These are phyloP conservation scores for Alternaria sp. DNA, from an alignment of 2,329 filamentous ascomycete genomes.

Conservation along the genomic window DNA sequence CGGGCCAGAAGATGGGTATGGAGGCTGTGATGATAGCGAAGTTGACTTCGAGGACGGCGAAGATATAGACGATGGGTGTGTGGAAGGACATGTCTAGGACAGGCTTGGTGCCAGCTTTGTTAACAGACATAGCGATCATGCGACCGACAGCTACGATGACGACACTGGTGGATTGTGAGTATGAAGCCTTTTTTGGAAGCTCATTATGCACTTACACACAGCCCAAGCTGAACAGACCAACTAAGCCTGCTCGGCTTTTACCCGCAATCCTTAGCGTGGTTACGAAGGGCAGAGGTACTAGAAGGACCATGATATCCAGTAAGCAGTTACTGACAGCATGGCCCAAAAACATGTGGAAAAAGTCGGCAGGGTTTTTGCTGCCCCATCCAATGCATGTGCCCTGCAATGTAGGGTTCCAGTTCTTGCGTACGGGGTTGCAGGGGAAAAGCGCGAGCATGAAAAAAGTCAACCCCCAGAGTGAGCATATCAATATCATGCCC, in stretches of 20 bases:
- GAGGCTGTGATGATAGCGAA: constrained; percentile 47
- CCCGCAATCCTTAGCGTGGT: constrained; percentile 35
- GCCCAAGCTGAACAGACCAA: constrained; percentile 42
- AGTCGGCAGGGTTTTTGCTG: constrained; percentile 33
- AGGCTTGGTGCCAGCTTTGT: constrained; percentile 41
- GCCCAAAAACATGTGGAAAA: constrained; percentile 38
- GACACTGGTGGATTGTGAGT: constrained; percentile 25
- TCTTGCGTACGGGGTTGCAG: constrained; percentile 38
- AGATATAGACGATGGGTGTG: constrained; percentile 40
- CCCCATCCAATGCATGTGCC: constrained; percentile 47
- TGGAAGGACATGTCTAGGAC: constrained; percentile 40
- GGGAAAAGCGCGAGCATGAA: constrained; percentile 39
- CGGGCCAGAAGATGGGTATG: constrained; percentile 50
- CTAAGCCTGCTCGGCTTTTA: constrained; percentile 37
- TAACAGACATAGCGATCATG: constrained; percentile 35
- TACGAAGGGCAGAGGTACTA: constrained; percentile 43
- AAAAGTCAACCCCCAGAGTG: constrained; percentile 42
- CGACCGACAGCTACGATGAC: constrained; percentile 38
- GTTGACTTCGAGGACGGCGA: constrained; percentile 48
- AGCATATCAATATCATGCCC: constrained; percentile 27
- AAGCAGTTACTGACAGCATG: constrained; percentile 44
- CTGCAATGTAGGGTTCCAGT: constrained; percentile 30
- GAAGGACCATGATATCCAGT: constrained; percentile 40
- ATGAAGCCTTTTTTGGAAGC: background rate
- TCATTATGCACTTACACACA: constrained; percentile 45